Conservation (phyloP, 2,329 filamentous ascomycete species). For the Arthroderma uncinatum region DNA sequence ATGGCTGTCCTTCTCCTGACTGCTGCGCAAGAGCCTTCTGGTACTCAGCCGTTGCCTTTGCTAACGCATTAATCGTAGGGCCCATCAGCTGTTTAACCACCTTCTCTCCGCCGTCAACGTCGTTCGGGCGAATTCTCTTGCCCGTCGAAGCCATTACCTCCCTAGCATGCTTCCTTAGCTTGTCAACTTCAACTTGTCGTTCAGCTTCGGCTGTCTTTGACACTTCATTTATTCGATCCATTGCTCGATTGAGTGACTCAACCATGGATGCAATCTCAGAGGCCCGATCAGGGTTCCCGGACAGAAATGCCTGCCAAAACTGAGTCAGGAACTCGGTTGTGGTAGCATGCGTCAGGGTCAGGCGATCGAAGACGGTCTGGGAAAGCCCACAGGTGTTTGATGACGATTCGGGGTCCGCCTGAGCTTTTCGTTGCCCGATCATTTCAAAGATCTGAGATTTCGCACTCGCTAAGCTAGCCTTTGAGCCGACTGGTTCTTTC, state of each 20-base stretch:
- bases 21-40: conserved; percentile 56
- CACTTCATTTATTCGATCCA: conserved; percentile 68
- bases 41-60: conserved; percentile 61
- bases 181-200: conserved; percentile 54
- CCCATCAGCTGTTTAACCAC: conserved; percentile 66
- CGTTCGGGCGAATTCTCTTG: conserved; percentile 55
- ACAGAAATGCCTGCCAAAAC: conserved; percentile 89
- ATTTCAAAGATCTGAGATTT: conserved; percentile 48
- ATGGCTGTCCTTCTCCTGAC: conserved; percentile 20
- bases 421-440: conserved; percentile 47
- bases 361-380: conserved; percentile 45
- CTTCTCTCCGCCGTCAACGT: conserved; percentile 61
- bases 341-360: conserved; percentile 76
- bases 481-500: conserved; percentile 53
- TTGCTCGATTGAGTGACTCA: conserved; percentile 67
- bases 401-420: conserved; percentile 28
- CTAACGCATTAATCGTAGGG: conserved; percentile 60
- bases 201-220: conserved; percentile 68
- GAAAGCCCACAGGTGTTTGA: conserved; percentile 39
- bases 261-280: conserved; percentile 70
- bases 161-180: conserved; percentile 57
- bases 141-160: conserved; percentile 61
- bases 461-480: conserved; percentile 48
- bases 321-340: conserved; percentile 94
- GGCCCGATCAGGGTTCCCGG: conserved; percentile 70